These are phyloP conservation scores for Auriscalpium microsporum DNA, from an alignment of 768 basidiomycete species.

Conservation along the genomic window DNA sequence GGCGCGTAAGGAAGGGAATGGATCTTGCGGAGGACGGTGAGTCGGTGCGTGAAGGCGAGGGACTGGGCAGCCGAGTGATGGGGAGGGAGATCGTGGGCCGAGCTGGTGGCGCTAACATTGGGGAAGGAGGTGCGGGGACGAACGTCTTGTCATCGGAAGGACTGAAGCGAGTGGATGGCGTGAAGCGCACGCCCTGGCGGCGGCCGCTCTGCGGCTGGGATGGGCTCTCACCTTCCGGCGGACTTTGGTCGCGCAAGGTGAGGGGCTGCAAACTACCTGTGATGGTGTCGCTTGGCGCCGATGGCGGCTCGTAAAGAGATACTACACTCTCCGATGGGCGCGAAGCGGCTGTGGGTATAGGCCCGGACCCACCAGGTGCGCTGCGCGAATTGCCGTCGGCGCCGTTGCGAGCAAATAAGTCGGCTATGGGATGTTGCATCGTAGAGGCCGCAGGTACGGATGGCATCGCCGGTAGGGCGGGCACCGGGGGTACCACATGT, in stretches of 20 bases:
- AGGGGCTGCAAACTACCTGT: too few species aligned
- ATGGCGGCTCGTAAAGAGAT: too few species aligned
- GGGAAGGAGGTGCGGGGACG: background rate
- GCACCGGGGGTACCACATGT: background rate
- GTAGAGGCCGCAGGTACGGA: constrained; percentile 10
- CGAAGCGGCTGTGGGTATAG: background rate
- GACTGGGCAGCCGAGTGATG: background rate
- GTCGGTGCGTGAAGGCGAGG: background rate
- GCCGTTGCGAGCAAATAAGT: constrained; percentile 1
- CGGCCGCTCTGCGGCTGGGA: background rate
- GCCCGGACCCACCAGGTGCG: background rate
- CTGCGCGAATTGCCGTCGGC: background rate
- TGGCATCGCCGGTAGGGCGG: background rate
- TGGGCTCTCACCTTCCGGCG: background rate
- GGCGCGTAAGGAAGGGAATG: constrained; percentile 1
- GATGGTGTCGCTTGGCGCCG: too few species aligned
- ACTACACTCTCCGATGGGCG: too few species aligned
- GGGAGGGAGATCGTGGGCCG: background rate
- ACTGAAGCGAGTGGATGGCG: constrained; percentile 7
- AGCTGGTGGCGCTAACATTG: background rate
- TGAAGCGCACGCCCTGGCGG: constrained; percentile 6
- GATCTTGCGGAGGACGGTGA: background rate
- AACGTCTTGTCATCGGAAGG: background rate
- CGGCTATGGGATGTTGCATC: constrained; percentile 1
- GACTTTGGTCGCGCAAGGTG: background rate